Conservation (phyloP, 768 basidiomycete species). For the Amyloporia xantha region DNA sequence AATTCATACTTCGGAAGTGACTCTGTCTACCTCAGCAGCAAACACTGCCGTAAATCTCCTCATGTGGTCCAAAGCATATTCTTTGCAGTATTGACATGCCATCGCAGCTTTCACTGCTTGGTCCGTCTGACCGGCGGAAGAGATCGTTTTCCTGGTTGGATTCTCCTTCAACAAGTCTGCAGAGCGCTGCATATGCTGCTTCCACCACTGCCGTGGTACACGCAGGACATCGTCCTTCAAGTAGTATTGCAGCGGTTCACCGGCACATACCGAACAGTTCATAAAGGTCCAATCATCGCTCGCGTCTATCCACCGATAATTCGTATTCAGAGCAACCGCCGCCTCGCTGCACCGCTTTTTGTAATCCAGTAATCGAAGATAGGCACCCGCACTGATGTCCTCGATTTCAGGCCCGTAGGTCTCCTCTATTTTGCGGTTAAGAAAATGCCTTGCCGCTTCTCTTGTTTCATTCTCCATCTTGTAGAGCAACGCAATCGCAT, state of each 20-base stretch:
- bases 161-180: neutral
- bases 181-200: neutral
- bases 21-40: neutral
- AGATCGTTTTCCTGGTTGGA: neutral
- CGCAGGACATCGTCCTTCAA: neutral
- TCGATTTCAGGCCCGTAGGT: neutral
- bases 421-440: conserved; percentile 2
- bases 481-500: conserved; percentile 25
- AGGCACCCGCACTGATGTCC: neutral
- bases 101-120: neutral
- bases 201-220: neutral
- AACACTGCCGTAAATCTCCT: neutral
- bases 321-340: neutral
- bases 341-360: neutral
- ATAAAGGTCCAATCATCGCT: neutral
- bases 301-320: neutral
- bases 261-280: neutral
- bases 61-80: neutral
- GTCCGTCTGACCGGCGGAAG: neutral
- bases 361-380: neutral
- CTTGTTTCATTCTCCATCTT: conserved; percentile 25
- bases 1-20: neutral
- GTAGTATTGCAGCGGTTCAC: neutral
- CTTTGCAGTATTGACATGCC: neutral
- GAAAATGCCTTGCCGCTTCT: conserved; percentile 6